Percentiles rank a stretch among this genome's conserved stretches.
phyloP scores from a whole-genome alignment of 2,329 filamentous ascomycete genomes.

The Fusarium agapanthi region DNA sequence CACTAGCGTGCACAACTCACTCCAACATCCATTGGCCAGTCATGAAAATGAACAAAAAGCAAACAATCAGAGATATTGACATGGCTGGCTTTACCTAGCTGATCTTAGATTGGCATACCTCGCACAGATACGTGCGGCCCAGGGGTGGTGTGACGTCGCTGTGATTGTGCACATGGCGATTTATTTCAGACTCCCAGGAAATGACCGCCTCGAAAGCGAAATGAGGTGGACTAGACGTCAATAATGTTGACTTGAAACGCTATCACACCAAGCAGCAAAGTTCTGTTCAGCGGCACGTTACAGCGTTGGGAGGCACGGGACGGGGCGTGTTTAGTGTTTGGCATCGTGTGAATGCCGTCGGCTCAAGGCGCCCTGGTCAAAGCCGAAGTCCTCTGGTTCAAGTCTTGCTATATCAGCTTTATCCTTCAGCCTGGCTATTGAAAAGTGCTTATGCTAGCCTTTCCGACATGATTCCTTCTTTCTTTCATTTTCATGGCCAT shows the following conservation, averaged over 20 bases:
- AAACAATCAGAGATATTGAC: constrained; percentile 20
- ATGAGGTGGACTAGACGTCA: constrained; percentile 35
- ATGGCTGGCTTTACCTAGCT: constrained; percentile 1
- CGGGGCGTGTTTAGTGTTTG: constrained; percentile 35
- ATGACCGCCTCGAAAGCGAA: constrained; percentile 40
- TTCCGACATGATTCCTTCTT: background rate
- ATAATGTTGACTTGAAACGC: constrained; percentile 28
- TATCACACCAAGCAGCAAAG: constrained; percentile 33
- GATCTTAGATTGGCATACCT: constrained; percentile 14
- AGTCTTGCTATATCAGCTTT: constrained; percentile 3
- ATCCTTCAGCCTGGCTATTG: constrained; percentile 4
- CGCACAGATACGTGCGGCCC: constrained; percentile 15
- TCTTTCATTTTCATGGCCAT: background rate
- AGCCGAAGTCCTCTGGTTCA: constrained; percentile 11
- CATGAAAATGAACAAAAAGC: background rate
- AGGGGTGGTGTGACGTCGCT: constrained; percentile 36
- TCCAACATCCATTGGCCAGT: background rate
- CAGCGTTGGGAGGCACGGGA: constrained; percentile 28
- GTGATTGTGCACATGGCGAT: constrained; percentile 14
- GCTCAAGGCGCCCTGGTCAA: constrained; percentile 5
- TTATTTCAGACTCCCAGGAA: constrained; percentile 36
- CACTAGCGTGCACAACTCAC: background rate
- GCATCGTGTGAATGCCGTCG: constrained; percentile 25
- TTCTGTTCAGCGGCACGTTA: constrained; percentile 19
- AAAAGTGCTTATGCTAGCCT: background rate